phyloP scores from a whole-genome alignment of 2,329 filamentous ascomycete genomes.

The Colletotrichum sp. region DNA sequence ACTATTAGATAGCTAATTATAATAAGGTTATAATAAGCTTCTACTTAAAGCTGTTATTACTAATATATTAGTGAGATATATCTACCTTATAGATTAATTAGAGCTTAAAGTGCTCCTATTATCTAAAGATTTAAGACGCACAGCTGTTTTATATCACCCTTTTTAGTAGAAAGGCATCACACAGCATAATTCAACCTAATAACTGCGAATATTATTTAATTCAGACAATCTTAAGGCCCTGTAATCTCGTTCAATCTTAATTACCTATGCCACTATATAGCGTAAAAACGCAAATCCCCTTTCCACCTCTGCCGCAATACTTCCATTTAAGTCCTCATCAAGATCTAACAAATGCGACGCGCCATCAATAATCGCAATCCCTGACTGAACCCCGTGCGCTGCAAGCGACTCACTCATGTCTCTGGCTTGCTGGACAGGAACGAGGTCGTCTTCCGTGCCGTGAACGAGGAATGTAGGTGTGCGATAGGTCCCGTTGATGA shows the following conservation, averaged over 20 bases:
- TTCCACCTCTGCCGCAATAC: neutral
- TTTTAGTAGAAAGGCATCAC: no score
- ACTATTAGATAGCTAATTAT: no score
- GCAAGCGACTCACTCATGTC: neutral
- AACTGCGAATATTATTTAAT: neutral
- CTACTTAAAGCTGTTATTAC: no score
- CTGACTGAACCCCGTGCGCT: neutral
- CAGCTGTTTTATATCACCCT: no score
- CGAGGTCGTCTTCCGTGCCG: conserved; percentile 32
- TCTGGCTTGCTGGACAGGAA: conserved; percentile 33
- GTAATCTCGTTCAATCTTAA: neutral
- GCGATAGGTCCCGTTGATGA: conserved; percentile 30
- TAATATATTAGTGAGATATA: no score
- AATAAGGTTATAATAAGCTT: no score
- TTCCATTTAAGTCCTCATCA: neutral
- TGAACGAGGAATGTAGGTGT: conserved; percentile 39
- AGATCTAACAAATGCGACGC: neutral
- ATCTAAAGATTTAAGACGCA: no score
- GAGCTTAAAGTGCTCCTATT: no score
- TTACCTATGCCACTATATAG: neutral
- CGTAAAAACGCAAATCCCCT: neutral
- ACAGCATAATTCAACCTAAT: no score
- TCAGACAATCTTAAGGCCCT: neutral
- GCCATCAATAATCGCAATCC: neutral
- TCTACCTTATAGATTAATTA: no score